Percentiles rank a stretch among this genome's conserved stretches.
These are phyloP conservation scores for Prunus padus DNA, from an alignment of 306 rosid genomes.

Conservation along the genomic window DNA sequence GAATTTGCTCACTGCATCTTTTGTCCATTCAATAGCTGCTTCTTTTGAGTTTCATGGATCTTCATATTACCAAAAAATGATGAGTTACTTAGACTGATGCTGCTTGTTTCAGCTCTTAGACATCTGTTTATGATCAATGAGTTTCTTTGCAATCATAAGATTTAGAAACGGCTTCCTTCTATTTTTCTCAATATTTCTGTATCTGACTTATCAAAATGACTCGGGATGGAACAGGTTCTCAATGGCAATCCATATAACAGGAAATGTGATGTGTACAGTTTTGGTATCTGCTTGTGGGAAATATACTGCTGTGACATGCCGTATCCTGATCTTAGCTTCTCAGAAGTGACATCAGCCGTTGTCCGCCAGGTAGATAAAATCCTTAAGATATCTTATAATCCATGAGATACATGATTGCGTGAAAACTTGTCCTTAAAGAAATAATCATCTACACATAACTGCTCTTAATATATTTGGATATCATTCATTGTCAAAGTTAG, in stretches of 20 bases:
- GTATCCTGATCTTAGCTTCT: conserved; percentile 94
- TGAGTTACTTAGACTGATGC: background rate
- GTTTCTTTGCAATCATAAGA: background rate
- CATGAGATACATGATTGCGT: background rate
- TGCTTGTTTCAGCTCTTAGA: background rate
- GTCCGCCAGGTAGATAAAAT: conserved; percentile 72
- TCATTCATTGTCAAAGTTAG: conserved; percentile 4
- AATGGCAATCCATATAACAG: conserved; percentile 93
- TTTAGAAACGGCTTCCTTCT: background rate
- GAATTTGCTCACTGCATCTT: background rate
- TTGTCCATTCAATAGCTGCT: background rate
- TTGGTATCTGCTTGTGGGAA: conserved; percentile 97
- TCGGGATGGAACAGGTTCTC: conserved; percentile 68
- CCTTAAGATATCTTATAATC: background rate
- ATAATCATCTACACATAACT: too few species aligned
- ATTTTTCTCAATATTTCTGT: conserved; percentile 10
- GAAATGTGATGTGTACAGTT: conserved; percentile 94
- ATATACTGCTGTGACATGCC: conserved; percentile 99
- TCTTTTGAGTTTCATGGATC: background rate
- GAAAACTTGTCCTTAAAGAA: background rate
- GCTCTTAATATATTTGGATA: background rate
- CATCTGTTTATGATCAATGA: background rate
- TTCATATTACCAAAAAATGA: background rate
- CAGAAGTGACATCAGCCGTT: conserved; percentile 93
- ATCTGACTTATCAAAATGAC: conserved; percentile 30